Percentiles rank a stretch among this genome's conserved stretches.
Conservation (phyloP, 169 alveolate genomes). For the Prorocentrum cordatum region DNA sequence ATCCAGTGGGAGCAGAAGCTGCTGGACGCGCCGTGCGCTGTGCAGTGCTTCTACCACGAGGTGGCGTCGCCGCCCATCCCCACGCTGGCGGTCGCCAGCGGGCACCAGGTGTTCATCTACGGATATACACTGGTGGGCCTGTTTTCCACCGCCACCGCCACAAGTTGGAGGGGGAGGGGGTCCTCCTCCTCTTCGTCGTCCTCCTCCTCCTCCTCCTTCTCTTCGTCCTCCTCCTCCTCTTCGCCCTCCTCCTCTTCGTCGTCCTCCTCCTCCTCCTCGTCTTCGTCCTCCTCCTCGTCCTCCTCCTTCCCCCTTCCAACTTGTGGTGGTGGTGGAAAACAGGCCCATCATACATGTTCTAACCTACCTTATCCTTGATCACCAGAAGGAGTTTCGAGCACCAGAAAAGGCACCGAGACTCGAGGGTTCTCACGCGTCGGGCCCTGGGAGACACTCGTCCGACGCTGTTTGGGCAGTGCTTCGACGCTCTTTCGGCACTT, state of each 20-base stretch:
- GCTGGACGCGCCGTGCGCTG: slow-evolving; percentile 62
- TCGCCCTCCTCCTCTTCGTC: too few relatives aligned
- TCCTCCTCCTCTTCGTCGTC: neutral
- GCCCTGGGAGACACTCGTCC: neutral
- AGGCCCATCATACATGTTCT: too few relatives aligned
- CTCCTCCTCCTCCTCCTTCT: too few relatives aligned
- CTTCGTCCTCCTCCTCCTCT: neutral
- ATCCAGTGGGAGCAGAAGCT: slow-evolving; percentile 70
- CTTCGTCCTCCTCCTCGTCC: too few relatives aligned
- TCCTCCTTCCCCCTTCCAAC: too few relatives aligned
- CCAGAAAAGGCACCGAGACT: neutral
- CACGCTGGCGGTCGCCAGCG: slow-evolving; percentile 64
- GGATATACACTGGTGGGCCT: neutral
- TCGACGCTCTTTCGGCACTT: neutral
- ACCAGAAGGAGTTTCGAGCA: too few relatives aligned
- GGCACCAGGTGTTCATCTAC: slow-evolving; percentile 17
- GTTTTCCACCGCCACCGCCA: neutral
- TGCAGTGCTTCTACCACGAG: slow-evolving; percentile 62
- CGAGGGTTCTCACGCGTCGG: neutral
- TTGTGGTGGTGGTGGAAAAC: too few relatives aligned
- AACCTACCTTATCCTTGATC: too few relatives aligned
- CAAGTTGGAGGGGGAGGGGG: too few relatives aligned
- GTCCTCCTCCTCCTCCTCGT: neutral
- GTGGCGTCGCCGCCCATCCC: slow-evolving; percentile 38
- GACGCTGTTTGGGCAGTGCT: neutral